Evolutionary conservation across 2,329 filamentous ascomycete species (phyloP), one percentile per base, ranked within the genome.

Genomic region (Chlorencoelia australis): DNA sequence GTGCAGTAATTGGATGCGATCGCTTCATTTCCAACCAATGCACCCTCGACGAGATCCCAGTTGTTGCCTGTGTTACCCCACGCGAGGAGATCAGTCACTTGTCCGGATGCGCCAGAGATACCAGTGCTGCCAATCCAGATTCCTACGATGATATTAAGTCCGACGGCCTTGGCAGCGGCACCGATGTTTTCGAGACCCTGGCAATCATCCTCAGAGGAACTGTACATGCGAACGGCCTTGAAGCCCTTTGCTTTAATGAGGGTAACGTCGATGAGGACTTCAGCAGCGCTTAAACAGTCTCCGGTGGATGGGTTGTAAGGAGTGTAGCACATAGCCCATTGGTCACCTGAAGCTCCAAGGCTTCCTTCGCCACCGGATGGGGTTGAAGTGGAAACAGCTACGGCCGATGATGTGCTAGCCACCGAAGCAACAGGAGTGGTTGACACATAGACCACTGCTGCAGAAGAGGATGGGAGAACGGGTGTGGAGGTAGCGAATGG

Each of bases 191-290:
- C 63, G 43, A 94, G 81, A 37, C 80, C 81, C 62, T 73, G 69
- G 71, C 89, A 96, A 73, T 95, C 88, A n/a, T n/a, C n/a, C n/a
- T n/a, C n/a, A n/a, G n/a, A n/a, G 50, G 87, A 88, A 47, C 81
- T 85, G 76, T 96, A 96, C 58, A 91, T 69, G 60, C 89, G 88
- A 58, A 89, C 60, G 33, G 72, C 66, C 46, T 62, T 63, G 73
- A 88, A 86, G 42, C 82, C 82, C 47, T 73, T 72, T 35, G 51
- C 33, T 54, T 76, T 72, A 56, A 89, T 81, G 41, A 60, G 49
- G 25, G 61, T 58, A 48, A 89, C 69, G 47, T 88, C 81, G 16
- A 51, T 37, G 43, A 67, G 56, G 41, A 89, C 74, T 31, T 71
- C 59, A n/a, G 45, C 44, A 43, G 69, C 61, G 42, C 57, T 54